Base-by-base conservation (phyloP, 768 basidiomycete species). In the Cystofilobasidium bisporidii region DNA sequence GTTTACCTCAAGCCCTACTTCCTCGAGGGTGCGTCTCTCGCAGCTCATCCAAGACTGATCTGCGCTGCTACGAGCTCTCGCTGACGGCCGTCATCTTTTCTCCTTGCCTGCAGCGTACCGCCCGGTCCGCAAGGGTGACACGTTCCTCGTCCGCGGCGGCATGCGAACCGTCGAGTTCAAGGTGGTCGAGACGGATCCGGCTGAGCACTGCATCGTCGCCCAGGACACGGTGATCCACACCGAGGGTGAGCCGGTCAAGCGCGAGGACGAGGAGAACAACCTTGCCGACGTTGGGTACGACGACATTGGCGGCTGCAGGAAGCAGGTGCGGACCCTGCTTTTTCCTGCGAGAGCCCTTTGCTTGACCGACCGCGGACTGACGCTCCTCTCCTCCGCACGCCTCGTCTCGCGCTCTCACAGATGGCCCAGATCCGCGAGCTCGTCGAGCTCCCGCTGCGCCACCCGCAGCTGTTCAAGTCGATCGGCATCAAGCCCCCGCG, bases 401-500 rank as follows among this genome's bases (percentile, higher is more conserved):
- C 24, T 60, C 18, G 12, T 17, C 5, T 32, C 56, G 20, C 22
- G 26, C 43, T 22, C 43, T 20, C 58, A 4, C 33, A 69, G 68
- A 69, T 69, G 68, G 68, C 48, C 32, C 67, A 78, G 74, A 98
- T 99, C 70, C 92, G 96, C 78, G 96, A 98, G 82, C 86, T 99
- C 45, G 96, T 98, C 71, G 96, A 99, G 78, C 83, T 99, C 3
- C 96, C 96, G 38, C 83, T 98, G 50, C 91, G 96, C 67, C 96
- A 99, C 79, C 96, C 96, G 50, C 93, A 98, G 79, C 84, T 99
- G 18, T 99, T 98, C 87, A 99, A 99, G 77, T 93, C 93, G 30
- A 99, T 99, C 76, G 96, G 96, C 85, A 99, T 99, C 84, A 99
- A 98, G 79, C 96, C 96, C 38, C 94, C 94, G 28, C 87, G 94